These are phyloP conservation scores for Veloboletus limbatus DNA, from an alignment of 1,284 basidiomycete species.

Conservation along the genomic window DNA sequence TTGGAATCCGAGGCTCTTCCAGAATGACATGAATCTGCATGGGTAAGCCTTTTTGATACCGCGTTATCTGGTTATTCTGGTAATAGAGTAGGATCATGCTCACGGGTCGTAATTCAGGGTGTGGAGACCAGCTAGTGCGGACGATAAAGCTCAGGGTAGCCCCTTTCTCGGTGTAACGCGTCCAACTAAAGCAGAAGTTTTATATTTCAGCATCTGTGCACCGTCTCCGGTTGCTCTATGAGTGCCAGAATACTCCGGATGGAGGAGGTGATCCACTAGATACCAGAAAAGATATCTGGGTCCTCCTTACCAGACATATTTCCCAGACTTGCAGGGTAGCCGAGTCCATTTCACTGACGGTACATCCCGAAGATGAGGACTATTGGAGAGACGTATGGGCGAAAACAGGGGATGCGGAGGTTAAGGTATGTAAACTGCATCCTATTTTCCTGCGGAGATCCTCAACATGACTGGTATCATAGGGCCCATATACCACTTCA, in stretches of 20 bases:
- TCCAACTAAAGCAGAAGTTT: neutral
- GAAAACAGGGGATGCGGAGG: conserved; percentile 32
- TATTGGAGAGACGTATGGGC: conserved; percentile 21
- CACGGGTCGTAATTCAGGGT: conserved; percentile 39
- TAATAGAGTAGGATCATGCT: too few species aligned
- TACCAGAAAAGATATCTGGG: conserved; percentile 55
- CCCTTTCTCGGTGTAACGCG: conserved; percentile 3
- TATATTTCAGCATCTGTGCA: conserved; percentile 31
- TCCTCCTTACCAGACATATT: conserved; percentile 79
- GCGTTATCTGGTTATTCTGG: too few species aligned
- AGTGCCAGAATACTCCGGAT: conserved; percentile 7
- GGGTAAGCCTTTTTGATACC: conserved; percentile 46
- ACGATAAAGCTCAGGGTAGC: conserved; percentile 25
- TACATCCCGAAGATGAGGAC: conserved; percentile 42
- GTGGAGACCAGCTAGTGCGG: conserved; percentile 44
- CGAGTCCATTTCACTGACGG: conserved; percentile 75
- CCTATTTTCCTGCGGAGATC: neutral
- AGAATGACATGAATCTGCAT: conserved; percentile 55
- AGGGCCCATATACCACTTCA: conserved; percentile 80
- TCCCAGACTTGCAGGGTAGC: conserved; percentile 50
- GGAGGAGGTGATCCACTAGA: conserved; percentile 4
- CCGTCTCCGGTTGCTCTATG: conserved; percentile 38
- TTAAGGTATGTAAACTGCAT: conserved; percentile 34
- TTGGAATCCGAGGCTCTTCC: conserved; percentile 77
- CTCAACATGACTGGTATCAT: conserved; percentile 5